Evolutionary conservation across 805 yeast species (phyloP).

Genomic region (Saccharomycopsis guyanensis): DNA sequence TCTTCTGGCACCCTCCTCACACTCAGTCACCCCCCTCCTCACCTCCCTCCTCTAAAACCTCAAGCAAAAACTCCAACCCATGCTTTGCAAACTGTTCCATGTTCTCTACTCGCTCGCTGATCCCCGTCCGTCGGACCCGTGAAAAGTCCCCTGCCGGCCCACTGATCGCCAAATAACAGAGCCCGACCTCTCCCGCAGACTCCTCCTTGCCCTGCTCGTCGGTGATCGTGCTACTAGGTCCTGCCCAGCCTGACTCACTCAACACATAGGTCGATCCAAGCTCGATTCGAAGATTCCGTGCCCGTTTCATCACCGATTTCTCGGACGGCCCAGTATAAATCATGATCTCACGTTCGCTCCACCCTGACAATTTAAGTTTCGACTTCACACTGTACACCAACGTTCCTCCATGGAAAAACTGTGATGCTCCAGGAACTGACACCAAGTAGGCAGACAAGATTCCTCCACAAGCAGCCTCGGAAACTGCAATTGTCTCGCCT

Average conservation of each 20-base stretch:
- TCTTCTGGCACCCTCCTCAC: too few relatives aligned
- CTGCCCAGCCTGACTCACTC: slow-evolving; percentile 86
- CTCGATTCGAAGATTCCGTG: slow-evolving; percentile 72
- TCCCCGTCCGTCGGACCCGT: slow-evolving; percentile 36
- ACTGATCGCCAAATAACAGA: slow-evolving; percentile 62
- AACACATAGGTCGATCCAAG: slow-evolving; percentile 76
- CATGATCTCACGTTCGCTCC: slow-evolving; percentile 63
- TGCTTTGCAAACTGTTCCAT: slow-evolving; percentile 69
- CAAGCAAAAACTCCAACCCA: slow-evolving; percentile 55
- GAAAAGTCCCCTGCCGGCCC: slow-evolving; percentile 56
- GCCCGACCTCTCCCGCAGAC: slow-evolving; percentile 36
- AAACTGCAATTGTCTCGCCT: slow-evolving; percentile 63
- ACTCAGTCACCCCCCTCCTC: not conserved
- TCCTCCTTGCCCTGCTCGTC: slow-evolving; percentile 16
- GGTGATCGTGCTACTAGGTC: slow-evolving; percentile 36
- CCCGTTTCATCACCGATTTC: slow-evolving; percentile 64
- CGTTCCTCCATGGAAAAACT: slow-evolving; percentile 78
- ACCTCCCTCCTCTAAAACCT: slow-evolving; percentile 34
- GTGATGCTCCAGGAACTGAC: slow-evolving; percentile 78
- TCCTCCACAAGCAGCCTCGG: slow-evolving; percentile 91
- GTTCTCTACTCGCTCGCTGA: slow-evolving; percentile 49
- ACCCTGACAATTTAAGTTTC: slow-evolving; percentile 67
- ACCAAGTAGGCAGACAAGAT: slow-evolving; percentile 72
- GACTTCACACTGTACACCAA: slow-evolving; percentile 72
- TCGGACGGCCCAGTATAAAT: slow-evolving; percentile 79